Conservation (phyloP, 140 eudicot genomes). For the Ambrosia hybrid region DNA sequence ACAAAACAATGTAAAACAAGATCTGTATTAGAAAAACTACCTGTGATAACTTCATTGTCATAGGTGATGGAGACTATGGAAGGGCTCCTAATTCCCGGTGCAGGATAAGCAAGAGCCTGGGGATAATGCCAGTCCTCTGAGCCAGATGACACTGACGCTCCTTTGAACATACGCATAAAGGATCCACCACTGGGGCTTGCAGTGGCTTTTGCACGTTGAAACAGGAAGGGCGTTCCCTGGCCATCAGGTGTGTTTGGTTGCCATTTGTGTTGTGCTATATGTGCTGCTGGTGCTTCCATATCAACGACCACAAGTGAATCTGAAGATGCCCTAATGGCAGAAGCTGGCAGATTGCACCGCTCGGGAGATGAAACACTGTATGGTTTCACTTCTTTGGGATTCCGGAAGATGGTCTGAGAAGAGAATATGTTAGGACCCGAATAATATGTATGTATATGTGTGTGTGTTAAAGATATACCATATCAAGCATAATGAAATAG, state of each 20-base stretch:
- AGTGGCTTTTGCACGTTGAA: conserved; percentile 78
- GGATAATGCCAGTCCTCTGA: conserved; percentile 78
- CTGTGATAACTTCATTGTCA: conserved; percentile 87
- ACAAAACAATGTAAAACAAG: conserved; percentile 1
- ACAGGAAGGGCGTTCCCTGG: conserved; percentile 84
- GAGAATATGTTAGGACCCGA: conserved; percentile 13
- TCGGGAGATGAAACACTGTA: conserved; percentile 77
- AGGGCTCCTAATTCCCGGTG: conserved; percentile 71
- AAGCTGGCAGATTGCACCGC: conserved; percentile 94
- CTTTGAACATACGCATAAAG: conserved; percentile 92
- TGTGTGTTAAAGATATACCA: neutral
- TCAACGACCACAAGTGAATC: conserved; percentile 85
- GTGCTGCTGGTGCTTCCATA: conserved; percentile 84
- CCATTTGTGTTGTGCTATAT: conserved; percentile 94
- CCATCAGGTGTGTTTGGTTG: conserved; percentile 99
- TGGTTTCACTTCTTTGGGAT: conserved; percentile 76
- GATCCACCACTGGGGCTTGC: conserved; percentile 67
- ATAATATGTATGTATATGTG: no score
- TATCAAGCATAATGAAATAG: neutral
- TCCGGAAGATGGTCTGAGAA: conserved; percentile 84
- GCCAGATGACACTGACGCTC: conserved; percentile 45
- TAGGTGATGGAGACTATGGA: conserved; percentile 70
- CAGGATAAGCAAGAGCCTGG: conserved; percentile 80
- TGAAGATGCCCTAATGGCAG: conserved; percentile 81
- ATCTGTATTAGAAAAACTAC: conserved; percentile 34